Evolutionary conservation across 805 yeast genomes (phyloP).

Genomic region (Candida tammaniensis): DNA sequence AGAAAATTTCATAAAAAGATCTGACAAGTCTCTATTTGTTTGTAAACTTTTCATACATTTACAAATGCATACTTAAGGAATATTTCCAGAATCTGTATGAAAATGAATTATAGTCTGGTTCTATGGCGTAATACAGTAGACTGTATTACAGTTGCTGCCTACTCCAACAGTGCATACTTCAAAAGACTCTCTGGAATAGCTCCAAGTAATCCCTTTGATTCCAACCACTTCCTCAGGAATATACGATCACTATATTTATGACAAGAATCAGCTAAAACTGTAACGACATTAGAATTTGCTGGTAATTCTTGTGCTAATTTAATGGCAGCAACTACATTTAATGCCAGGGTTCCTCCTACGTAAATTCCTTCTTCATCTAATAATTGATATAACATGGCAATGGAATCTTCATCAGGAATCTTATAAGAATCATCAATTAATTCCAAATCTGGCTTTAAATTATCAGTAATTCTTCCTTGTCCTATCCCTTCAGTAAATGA

Average conservation of each 20-base stretch:
- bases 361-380: slow-evolving; percentile 88
- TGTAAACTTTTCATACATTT: too few species aligned
- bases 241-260: slow-evolving; percentile 83
- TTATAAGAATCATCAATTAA: slow-evolving; percentile 77
- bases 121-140: too few species aligned
- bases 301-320: slow-evolving; percentile 75
- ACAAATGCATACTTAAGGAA: too few species aligned
- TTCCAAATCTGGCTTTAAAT: slow-evolving; percentile 69
- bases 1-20: too few species aligned
- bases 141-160: too few species aligned
- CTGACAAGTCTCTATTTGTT: too few species aligned
- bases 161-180: slow-evolving; percentile 55
- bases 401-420: slow-evolving; percentile 76
- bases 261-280: slow-evolving; percentile 87
- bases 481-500: slow-evolving; percentile 97
- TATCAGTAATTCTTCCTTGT: slow-evolving; percentile 88
- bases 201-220: slow-evolving; percentile 61
- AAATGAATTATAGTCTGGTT: too few species aligned
- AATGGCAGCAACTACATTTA: slow-evolving; percentile 87
- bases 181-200: slow-evolving; percentile 68
- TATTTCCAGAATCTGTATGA: too few species aligned
- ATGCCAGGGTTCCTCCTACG: slow-evolving; percentile 86
- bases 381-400: slow-evolving; percentile 77
- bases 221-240: slow-evolving; percentile 75
- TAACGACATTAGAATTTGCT: slow-evolving; percentile 77